Evolutionary conservation across 2,329 filamentous ascomycete species (phyloP), one percentile per base, ranked within the genome.

Genomic region (Calycina herbarum): DNA sequence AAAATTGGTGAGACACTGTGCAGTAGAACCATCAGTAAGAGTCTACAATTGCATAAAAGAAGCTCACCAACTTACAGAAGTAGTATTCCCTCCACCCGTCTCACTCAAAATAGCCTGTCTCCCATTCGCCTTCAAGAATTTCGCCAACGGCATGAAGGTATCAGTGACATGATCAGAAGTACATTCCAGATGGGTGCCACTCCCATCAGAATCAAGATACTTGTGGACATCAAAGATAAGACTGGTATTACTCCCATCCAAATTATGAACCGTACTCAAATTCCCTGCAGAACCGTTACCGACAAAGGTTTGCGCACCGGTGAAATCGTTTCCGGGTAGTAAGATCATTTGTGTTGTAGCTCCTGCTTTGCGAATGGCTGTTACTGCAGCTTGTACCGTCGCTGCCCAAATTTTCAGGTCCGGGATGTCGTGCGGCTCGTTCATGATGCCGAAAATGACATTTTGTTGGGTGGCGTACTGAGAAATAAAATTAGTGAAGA

Each of bases 381-480:
- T 87, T 1, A 92, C 88, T 11, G 81, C 86, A 13, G 80, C 81
- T 73, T 91, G 89, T 67, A 85, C 84, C 0, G 85, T 86, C 4
- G 80, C 74, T 0, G 84, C 86, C 88, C 88, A 91, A 0, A 77
- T 75, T 15, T 35, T 24, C 5, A 66, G 29, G 24, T 61, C 54
- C 35, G 73, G 75, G 69, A 90, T 79, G 88, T 72, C 57, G 42
- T 66, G 64, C 2, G 88, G 88, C 77, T 88, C 89, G 76, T 91
- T 91, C 87, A 91, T 90, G 59, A 91, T 74, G 17, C 87, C 87
- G 68, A 91, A 89, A 3, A 85, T 80, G 29, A 91, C 77, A 67
- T 83, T 85, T 56, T 80, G 74, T 60, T 86, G 77, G 7, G 73
- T 73, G 20, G 79, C 81, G 75, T 90, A 91, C 73, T 86, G 88